Percentiles rank a stretch among this genome's conserved stretches.
phyloP scores from a whole-genome alignment of 768 basidiomycete genomes.

The Lyophyllum shimeji region DNA sequence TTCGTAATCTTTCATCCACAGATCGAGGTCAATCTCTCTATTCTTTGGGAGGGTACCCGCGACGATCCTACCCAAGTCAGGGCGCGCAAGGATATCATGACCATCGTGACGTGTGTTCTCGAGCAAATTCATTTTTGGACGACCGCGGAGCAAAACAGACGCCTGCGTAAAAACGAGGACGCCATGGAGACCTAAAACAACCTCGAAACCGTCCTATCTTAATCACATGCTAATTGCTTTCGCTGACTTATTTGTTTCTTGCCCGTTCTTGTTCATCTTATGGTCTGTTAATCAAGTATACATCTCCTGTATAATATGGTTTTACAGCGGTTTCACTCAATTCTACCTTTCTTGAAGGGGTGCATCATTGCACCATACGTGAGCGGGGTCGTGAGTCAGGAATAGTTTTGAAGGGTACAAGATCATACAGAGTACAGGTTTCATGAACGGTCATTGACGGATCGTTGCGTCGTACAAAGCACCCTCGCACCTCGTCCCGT shows the following conservation, averaged over 20 bases:
- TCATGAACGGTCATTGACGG: neutral
- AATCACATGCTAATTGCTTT: neutral
- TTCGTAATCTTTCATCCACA: slow-evolving; percentile 13
- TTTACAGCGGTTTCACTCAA: neutral
- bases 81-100: slow-evolving; percentile 38
- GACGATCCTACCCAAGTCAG: slow-evolving; percentile 47
- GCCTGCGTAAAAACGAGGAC: slow-evolving; percentile 12
- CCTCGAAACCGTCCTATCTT: neutral
- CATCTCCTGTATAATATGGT: slow-evolving; percentile 3
- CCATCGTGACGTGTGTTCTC: slow-evolving; percentile 36
- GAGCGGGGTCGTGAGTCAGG: too few species aligned
- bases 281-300: slow-evolving; percentile 5
- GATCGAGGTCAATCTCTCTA: slow-evolving; percentile 55
- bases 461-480: neutral
- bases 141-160: slow-evolving; percentile 34
- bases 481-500: slow-evolving; percentile 4
- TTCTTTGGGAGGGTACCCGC: slow-evolving; percentile 56
- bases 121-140: slow-evolving; percentile 46
- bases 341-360: neutral
- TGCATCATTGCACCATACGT: too few species aligned
- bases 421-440: too few species aligned
- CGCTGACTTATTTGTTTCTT: neutral
- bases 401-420: too few species aligned
- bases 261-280: neutral
- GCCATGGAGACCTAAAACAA: slow-evolving; percentile 4